phyloP scores from a whole-genome alignment of 2,329 filamentous ascomycete genomes.

The Curvularia lunata region DNA sequence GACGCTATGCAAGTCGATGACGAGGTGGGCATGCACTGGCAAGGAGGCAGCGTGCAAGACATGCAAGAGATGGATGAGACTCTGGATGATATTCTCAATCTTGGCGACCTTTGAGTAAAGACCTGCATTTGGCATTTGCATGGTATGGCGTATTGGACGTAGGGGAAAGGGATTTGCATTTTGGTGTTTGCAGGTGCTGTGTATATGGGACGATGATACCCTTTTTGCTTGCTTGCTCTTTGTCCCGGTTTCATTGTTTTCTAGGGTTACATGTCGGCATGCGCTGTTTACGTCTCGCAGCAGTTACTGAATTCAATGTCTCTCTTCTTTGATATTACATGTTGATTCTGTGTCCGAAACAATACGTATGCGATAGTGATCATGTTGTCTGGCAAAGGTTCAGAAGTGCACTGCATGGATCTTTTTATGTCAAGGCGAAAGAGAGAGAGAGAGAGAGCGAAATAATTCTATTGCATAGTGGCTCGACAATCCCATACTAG shows the following conservation, averaged over 20 bases:
- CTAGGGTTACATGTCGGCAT: too few species aligned
- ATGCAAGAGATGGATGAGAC: constrained; percentile 39
- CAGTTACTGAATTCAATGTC: not conserved
- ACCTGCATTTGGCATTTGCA: not conserved
- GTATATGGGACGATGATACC: constrained; percentile 28
- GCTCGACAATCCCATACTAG: constrained; percentile 88
- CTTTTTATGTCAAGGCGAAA: not conserved
- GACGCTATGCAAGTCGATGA: constrained; percentile 37
- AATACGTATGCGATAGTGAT: not conserved
- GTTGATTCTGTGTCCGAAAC: not conserved
- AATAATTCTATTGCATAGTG: constrained; percentile 56
- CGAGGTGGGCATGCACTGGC: constrained; percentile 46
- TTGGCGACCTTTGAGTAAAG: constrained; percentile 27
- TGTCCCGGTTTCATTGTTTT: not conserved
- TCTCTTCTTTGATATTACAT: not conserved
- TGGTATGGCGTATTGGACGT: not conserved
- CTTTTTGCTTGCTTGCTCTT: constrained; percentile 12
- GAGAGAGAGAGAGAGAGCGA: not conserved
- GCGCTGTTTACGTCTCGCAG: not conserved
- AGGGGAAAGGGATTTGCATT: constrained; percentile 7
- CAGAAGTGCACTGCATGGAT: not conserved
- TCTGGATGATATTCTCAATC: constrained; percentile 49
- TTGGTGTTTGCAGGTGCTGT: constrained; percentile 9
- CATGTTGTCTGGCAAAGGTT: not conserved
- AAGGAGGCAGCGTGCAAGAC: constrained; percentile 46